phyloP scores from a whole-genome alignment of 2,329 filamentous ascomycete genomes.

The Aureobasidium sp. region DNA sequence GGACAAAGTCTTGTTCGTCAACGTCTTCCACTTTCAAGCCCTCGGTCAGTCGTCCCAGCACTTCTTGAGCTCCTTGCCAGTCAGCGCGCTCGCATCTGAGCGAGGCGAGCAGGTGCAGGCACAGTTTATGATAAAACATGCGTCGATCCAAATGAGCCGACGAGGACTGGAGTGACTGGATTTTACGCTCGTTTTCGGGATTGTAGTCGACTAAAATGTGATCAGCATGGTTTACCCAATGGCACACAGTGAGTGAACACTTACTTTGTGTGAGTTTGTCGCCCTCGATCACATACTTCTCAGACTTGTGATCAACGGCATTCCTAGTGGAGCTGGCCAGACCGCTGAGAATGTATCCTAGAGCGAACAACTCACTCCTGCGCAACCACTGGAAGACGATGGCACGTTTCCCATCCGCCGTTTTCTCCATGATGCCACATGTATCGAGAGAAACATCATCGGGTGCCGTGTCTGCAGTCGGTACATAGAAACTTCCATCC shows the following conservation, averaged over 20 bases:
- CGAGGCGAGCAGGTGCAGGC: slow-evolving; percentile 63
- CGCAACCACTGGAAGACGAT: slow-evolving; percentile 54
- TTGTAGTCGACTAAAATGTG: slow-evolving; percentile 6
- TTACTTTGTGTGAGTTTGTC: slow-evolving; percentile 42
- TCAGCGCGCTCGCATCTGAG: slow-evolving; percentile 62
- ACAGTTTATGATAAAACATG: slow-evolving; percentile 56
- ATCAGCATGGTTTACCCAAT: background rate
- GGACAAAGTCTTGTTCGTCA: slow-evolving; percentile 11
- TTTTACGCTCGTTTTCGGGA: slow-evolving; percentile 2
- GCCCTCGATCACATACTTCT: slow-evolving; percentile 51
- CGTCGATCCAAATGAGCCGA: slow-evolving; percentile 51
- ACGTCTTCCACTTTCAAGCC: slow-evolving; percentile 15
- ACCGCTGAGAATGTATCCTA: slow-evolving; percentile 53
- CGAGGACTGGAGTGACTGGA: slow-evolving; percentile 28
- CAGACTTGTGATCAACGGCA: slow-evolving; percentile 45
- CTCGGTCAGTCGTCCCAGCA: slow-evolving; percentile 46
- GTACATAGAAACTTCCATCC: slow-evolving; percentile 33
- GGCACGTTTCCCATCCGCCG: slow-evolving; percentile 30
- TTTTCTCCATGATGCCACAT: slow-evolving; percentile 36
- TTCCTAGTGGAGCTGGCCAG: slow-evolving; percentile 49
- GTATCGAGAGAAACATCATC: slow-evolving; percentile 33
- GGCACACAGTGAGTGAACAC: background rate
- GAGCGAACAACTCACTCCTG: slow-evolving; percentile 50
- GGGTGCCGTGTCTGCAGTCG: slow-evolving; percentile 30
- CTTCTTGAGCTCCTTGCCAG: slow-evolving; percentile 56